A percentile compares a stretch with the other conserved stretches of the same genome.
phyloP scores from a whole-genome alignment of 768 basidiomycete genomes.

The Russula earlei region DNA sequence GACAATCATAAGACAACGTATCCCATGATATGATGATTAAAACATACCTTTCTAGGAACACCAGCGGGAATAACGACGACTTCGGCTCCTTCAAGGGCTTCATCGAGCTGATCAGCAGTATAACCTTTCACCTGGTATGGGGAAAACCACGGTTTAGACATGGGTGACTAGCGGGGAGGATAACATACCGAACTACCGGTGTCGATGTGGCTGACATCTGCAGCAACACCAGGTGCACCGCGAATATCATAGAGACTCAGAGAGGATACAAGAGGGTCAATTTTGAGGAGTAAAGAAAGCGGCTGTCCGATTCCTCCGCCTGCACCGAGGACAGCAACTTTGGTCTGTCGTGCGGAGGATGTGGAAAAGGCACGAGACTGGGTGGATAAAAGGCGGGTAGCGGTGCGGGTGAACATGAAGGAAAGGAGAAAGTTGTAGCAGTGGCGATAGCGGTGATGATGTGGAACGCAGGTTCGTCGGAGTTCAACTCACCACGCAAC shows the following conservation, averaged over 20 bases:
- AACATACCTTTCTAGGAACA: slow-evolving; percentile 88
- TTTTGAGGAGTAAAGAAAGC: slow-evolving; percentile 87
- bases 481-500: no score
- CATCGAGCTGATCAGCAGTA: slow-evolving; percentile 78
- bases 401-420: slow-evolving; percentile 60
- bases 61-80: slow-evolving; percentile 98
- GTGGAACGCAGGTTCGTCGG: no score
- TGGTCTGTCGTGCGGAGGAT: slow-evolving; percentile 58
- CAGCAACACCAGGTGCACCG: slow-evolving; percentile 93
- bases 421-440: slow-evolving; percentile 2
- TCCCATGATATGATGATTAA: background rate
- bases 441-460: background rate
- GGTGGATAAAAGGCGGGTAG: slow-evolving; percentile 45
- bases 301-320: slow-evolving; percentile 99
- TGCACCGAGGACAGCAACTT: slow-evolving; percentile 95
- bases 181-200: slow-evolving; percentile 63
- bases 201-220: slow-evolving; percentile 94
- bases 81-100: slow-evolving; percentile 81
- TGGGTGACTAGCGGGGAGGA: background rate
- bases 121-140: slow-evolving; percentile 71
- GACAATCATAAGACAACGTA: slow-evolving; percentile 25
- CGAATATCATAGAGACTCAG: slow-evolving; percentile 91
- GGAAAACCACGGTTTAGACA: background rate
- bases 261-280: slow-evolving; percentile 78
- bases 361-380: slow-evolving; percentile 68